Evolutionary conservation across 2,329 filamentous ascomycete species (phyloP).

Genomic region (Fusarium tjaetaba): DNA sequence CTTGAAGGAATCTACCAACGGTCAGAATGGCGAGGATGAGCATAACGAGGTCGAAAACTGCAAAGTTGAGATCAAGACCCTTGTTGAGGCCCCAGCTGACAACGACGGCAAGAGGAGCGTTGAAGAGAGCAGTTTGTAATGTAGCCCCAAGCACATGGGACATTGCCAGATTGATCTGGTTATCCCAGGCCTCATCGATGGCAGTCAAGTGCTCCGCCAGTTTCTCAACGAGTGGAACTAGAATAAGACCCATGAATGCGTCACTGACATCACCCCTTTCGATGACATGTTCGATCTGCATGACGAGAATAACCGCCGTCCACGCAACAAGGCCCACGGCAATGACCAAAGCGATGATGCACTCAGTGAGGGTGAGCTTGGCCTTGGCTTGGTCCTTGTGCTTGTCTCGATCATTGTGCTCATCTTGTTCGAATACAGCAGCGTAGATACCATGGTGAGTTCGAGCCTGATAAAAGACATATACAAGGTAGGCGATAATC

Average conservation of each 20-base stretch:
- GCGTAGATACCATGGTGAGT: slow-evolving; percentile 83
- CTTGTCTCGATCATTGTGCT: slow-evolving; percentile 72
- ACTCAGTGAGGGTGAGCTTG: slow-evolving; percentile 81
- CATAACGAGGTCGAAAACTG: slow-evolving; percentile 85
- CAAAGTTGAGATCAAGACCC: slow-evolving; percentile 83
- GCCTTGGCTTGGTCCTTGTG: slow-evolving; percentile 67
- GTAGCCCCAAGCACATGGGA: slow-evolving; percentile 88
- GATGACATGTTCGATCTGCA: slow-evolving; percentile 73
- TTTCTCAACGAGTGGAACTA: slow-evolving; percentile 86
- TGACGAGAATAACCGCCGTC: slow-evolving; percentile 78
- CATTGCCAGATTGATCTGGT: slow-evolving; percentile 85
- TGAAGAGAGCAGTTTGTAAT: slow-evolving; percentile 89
- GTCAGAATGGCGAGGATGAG: slow-evolving; percentile 86
- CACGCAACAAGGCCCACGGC: slow-evolving; percentile 76
- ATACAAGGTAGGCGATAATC: slow-evolving; percentile 73
- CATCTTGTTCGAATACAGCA: slow-evolving; percentile 76
- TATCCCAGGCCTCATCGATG: slow-evolving; percentile 85
- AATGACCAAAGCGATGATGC: slow-evolving; percentile 69
- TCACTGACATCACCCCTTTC: slow-evolving; percentile 57
- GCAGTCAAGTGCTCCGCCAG: slow-evolving; percentile 86
- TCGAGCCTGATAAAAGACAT: slow-evolving; percentile 77
- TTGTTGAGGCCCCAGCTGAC: slow-evolving; percentile 82
- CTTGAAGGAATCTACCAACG: slow-evolving; percentile 86
- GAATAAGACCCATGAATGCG: slow-evolving; percentile 74
- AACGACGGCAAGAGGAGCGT: slow-evolving; percentile 83